Percentiles rank a stretch among this genome's conserved stretches.
Conservation (phyloP, 2,329 filamentous ascomycete species). For the Aspergillus sp. region DNA sequence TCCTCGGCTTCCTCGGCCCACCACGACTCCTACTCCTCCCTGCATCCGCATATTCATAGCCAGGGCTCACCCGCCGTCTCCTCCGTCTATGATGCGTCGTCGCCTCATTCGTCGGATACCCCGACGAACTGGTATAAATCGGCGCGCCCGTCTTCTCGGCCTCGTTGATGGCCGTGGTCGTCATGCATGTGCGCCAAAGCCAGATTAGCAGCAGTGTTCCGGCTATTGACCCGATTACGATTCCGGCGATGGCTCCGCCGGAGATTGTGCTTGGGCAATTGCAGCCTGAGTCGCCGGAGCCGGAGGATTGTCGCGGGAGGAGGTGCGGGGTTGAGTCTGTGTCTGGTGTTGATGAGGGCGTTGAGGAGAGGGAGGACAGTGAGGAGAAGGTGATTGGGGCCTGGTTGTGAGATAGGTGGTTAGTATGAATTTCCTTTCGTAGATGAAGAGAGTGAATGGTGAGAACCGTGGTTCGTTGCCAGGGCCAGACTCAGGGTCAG, state of each 20-base stretch:
- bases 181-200: conserved; percentile 32
- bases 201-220: conserved; percentile 38
- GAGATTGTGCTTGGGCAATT: conserved; percentile 28
- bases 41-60: conserved; percentile 26
- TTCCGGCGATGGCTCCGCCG: conserved; percentile 40
- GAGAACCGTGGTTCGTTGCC: neutral
- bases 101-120: conserved; percentile 26
- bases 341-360: neutral
- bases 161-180: conserved; percentile 8
- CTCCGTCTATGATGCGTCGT: conserved; percentile 18
- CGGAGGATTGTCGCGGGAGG: conserved; percentile 11
- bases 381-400: neutral
- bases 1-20: conserved; percentile 34
- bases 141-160: conserved; percentile 19
- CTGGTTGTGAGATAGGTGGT: neutral
- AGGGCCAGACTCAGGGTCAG: neutral
- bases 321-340: neutral
- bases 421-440: neutral
- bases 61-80: conserved; percentile 18
- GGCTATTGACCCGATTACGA: conserved; percentile 41
- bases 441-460: neutral
- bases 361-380: neutral
- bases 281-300: conserved; percentile 5
- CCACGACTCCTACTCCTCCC: conserved; percentile 10
- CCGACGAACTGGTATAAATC: conserved; percentile 13